Conservation (phyloP, 2,329 filamentous ascomycete species). For the Nakataea oryzae region DNA sequence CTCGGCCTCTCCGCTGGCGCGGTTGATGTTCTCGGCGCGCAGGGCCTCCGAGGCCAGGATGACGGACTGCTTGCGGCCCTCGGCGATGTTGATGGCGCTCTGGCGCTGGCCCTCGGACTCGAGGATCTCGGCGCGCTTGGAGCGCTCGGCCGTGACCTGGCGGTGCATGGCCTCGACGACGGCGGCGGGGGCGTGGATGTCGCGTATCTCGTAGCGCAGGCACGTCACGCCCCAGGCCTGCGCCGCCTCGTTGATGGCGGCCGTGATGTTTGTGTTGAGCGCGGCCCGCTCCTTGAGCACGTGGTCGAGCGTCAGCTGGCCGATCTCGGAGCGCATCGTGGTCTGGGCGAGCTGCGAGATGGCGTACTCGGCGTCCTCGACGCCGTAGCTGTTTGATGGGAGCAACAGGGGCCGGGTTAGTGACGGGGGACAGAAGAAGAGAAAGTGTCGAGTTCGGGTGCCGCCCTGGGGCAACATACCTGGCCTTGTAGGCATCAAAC, state of each 20-base stretch:
- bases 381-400: constrained; percentile 64
- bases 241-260: constrained; percentile 94
- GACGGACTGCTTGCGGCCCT: constrained; percentile 93
- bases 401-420: neutral
- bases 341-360: constrained; percentile 97
- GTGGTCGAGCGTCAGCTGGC: constrained; percentile 90
- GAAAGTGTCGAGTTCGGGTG: neutral
- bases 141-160: constrained; percentile 93
- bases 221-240: constrained; percentile 96
- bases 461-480: constrained; percentile 38
- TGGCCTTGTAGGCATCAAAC: constrained; percentile 96
- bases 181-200: constrained; percentile 89
- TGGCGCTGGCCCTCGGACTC: constrained; percentile 96
- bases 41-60: constrained; percentile 92
- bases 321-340: constrained; percentile 97
- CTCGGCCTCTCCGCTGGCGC: constrained; percentile 84
- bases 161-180: constrained; percentile 98
- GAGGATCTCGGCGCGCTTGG: constrained; percentile 93
- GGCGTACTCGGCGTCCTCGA: constrained; percentile 97
- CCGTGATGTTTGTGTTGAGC: constrained; percentile 97
- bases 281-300: constrained; percentile 94
- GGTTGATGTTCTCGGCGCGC: constrained; percentile 85
- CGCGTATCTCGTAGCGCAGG: constrained; percentile 92
- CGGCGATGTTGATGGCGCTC: constrained; percentile 96
- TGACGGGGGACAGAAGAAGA: neutral